Base-by-base conservation (phyloP, 2,329 filamentous ascomycete genomes). In the Albifimbria verrucaria region DNA sequence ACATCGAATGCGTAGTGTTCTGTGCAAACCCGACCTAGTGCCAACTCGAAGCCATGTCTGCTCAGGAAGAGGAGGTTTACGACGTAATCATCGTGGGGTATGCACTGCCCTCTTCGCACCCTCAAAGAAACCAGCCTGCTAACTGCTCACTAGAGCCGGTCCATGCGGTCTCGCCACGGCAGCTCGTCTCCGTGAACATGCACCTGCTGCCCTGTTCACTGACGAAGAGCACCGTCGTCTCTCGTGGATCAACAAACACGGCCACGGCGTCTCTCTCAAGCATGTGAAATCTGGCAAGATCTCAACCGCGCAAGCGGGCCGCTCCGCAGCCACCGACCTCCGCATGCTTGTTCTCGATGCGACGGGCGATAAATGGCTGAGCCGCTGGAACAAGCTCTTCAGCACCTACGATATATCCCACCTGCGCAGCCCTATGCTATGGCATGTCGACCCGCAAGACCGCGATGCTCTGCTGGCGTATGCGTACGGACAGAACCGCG, bases 211-310 rank as follows among this genome's bases (percentile, higher is more conserved):
- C 2, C 82, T 92, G 50, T 93, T 93, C 70, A 92, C 89, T 0
- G 89, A 93, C 64, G 88, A 90, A 59, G 90, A 93, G 63, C 89
- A 93, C 62, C 83, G 87, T 42, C 79, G 89, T n/a, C 93, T 89
- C 65, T 84, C 89, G 67, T 92, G 88, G 86, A 86, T 91, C 52
- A 79, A 78, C 53, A 86, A 85, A 52, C 81, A 90, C 63, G 78
- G 79, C 24, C 77, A 77, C 24, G 80, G 81, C 25, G 81, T 85
- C 68, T 76, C 77, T 7, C 73, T 87, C 55, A 86, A 83, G 52
- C 64, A 72, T 21, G 64, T 69, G n/a, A 63, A 69, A 55, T 63
- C 65, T 48, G 58, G 70, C 51, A 72, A 70, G 59, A 53, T 61
- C 42, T 65, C 50, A 3, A 50, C 49, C 21, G 50, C 56, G 0